Evolutionary conservation across 164 flowering plant species (phyloP), one percentile per base, ranked within the genome.

Genomic region (Brasenia schreberi): DNA sequence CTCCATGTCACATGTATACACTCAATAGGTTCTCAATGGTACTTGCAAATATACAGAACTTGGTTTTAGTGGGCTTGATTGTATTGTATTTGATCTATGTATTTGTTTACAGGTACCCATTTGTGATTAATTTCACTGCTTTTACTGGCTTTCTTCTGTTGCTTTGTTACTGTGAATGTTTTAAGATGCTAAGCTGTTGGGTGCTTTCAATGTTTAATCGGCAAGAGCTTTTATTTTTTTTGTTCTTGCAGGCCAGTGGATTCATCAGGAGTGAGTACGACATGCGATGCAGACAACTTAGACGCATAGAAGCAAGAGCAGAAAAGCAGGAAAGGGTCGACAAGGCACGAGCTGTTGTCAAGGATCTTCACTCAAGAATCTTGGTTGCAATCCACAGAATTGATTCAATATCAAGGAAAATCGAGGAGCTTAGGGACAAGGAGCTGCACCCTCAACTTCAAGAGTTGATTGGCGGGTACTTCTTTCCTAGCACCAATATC

Each of bases 401-500:
- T 14, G 78, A 76, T n/a, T 72, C 71, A 42, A 72, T 72, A 65
- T 72, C 75, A 18, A 68, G 70, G 62, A 43, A 61, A 65, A 72
- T 76, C 56, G 68, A 72, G 67, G 69, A 70, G 44, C 49, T 76
- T 11, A 72, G 76, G 65, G 78, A 76, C 67, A 70, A 76, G 65
- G 78, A 76, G 65, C 59, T 76, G 65, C 78, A 61, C 43, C 78
- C 78, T 0, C 78, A 76, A 65, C 67, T 76, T 62, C n/a, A 67
- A 23, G 75, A 76, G 71, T 66, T 76, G 33, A 45, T 76, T 5
- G 66, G 62, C 5, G 78, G 76, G 78, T 72, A 67, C 53, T 45
- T 45, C 53, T 12, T 45, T 45, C 11, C 53, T 7, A 45, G 7
- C 53, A 23, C 12, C 53, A 45, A 45, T 45, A 45, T 45, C 53